Percentiles rank a stretch among this genome's conserved stretches.
Conservation (phyloP, 2,329 filamentous ascomycete genomes). For the Calonectria multiphialidica region DNA sequence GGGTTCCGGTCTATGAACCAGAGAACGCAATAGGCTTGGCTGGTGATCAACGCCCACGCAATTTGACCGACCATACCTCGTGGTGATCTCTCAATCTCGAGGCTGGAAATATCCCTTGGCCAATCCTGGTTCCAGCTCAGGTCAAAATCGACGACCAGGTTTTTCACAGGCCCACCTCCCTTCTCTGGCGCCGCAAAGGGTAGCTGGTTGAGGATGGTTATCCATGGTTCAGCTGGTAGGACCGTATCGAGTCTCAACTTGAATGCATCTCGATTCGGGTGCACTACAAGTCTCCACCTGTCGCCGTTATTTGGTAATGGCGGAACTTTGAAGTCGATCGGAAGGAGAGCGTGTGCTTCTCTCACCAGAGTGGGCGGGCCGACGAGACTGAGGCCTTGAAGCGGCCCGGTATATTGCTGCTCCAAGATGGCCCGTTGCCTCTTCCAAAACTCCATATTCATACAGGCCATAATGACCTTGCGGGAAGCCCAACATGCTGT, state of each 20-base stretch:
- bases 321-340: not conserved
- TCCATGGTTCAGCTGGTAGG: not conserved
- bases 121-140: not conserved
- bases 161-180: not conserved
- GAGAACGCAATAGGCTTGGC: not conserved
- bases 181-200: not conserved
- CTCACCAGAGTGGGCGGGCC: not conserved
- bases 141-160: not conserved
- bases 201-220: not conserved
- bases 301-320: not conserved
- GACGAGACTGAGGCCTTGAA: not conserved
- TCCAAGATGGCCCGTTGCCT: not conserved
- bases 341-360: not conserved
- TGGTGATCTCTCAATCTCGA: not conserved
- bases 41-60: not conserved
- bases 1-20: not conserved
- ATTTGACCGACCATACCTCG: not conserved
- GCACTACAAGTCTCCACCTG: not conserved
- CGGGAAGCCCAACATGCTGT: not conserved
- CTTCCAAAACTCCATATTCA: not conserved
- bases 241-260: not conserved
- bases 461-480: not conserved
- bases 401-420: not conserved
- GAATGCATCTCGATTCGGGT: not conserved
- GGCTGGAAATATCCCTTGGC: not conserved